phyloP scores from a whole-genome alignment of 441 rosid species.

The Populus tomentosa region DNA sequence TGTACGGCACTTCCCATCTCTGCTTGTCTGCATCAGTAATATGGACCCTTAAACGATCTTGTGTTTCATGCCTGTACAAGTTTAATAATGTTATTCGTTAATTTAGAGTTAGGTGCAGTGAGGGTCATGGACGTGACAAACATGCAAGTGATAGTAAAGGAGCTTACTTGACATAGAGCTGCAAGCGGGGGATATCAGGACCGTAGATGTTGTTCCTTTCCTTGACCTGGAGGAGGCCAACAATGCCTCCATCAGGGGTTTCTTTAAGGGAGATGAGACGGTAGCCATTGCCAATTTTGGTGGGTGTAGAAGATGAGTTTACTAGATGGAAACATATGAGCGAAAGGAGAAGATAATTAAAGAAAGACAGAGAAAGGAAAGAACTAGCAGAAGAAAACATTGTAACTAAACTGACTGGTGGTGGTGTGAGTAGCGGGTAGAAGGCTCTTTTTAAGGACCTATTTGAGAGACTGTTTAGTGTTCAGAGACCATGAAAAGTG shows the following conservation, averaged over 20 bases:
- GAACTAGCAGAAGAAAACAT: conserved; percentile 1
- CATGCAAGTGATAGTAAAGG: not conserved
- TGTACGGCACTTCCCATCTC: conserved; percentile 96
- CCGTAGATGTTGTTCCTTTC: conserved; percentile 70
- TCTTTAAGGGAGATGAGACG: conserved; percentile 71
- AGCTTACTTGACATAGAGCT: conserved; percentile 75
- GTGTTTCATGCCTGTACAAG: conserved; percentile 67
- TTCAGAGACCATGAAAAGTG: not conserved
- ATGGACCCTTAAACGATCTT: conserved; percentile 66
- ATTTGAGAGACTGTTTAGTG: not conserved
- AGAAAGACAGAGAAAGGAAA: not conserved
- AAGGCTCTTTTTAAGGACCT: not conserved
- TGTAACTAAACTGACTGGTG: not conserved
- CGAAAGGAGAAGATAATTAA: conserved; percentile 24
- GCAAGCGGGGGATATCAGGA: conserved; percentile 68
- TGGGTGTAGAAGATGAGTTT: conserved; percentile 27
- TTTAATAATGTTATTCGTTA: not conserved
- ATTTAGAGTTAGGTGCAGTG: not conserved
- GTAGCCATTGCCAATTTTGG: conserved; percentile 84
- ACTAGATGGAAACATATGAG: conserved; percentile 19
- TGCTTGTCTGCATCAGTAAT: conserved; percentile 81
- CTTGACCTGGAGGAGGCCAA: conserved; percentile 76
- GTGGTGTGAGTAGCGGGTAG: not conserved
- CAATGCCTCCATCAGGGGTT: conserved; percentile 67
- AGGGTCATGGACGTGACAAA: not conserved